Base-by-base conservation (phyloP, 1,139 yeast genomes). In the Candida freyschussii region DNA sequence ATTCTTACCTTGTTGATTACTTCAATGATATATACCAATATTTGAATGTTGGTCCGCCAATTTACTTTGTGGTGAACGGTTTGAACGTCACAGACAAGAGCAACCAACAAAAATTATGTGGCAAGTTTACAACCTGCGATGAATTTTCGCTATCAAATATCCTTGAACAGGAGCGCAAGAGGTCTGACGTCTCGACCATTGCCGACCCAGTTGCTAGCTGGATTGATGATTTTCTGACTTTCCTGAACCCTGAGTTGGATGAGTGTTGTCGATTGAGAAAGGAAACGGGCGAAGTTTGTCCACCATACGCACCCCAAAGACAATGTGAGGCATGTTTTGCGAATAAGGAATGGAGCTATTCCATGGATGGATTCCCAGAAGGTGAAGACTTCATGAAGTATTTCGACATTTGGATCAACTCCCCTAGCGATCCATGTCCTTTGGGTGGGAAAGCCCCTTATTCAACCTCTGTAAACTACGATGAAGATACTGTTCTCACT, bases 401-500 rank as follows among this genome's bases (percentile, higher is more conserved):
- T 51, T 81, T 86, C 53, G 59, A 73, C 17, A 75, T 80, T 29
- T 91, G 98, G 98, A 84, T 91, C 19, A 67, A 76, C 26, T 61
- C 84, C 1, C 85, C 85, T 27, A 82, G 95, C 37, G 94, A 85
- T 48, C 87, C 93, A 4, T 91, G 98, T 57, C 96, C 97, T 1
- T 64, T 91, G 19, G 97, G 96, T 4, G 98, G 98, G 2, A 82
- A 84, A 51, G 97, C 97, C 0, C 95, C 97, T 0, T 91, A 89
- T 52, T 70, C 83, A 1, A 60, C 65, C 6, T 69, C 93, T 0
- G 65, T 91, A 13, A 57, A 68, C 1, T 63, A 63, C 30, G 62
- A 65, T 32, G 59, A 65, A 13, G 59, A 63, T 0, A 50, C 53
- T 2, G 69, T 89, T 14, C 47, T 55, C 5, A 66, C 93, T 1